Conservation (phyloP, 805 yeast species). For the Monosporozyma yasuniensis region DNA sequence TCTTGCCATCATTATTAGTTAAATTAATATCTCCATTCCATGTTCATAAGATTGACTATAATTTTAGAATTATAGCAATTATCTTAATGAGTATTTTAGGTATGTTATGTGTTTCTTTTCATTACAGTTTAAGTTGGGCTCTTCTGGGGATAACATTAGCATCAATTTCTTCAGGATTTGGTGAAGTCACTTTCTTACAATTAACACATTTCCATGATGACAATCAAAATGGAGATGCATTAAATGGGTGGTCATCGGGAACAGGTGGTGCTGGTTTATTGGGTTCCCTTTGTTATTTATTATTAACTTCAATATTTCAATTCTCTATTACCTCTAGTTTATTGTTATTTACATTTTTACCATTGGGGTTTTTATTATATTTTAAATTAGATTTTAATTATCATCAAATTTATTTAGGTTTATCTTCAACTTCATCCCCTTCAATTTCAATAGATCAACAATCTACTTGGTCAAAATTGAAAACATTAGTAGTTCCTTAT, state of each 20-base stretch:
- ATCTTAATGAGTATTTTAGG: slow-evolving; percentile 59
- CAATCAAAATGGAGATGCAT: slow-evolving; percentile 29
- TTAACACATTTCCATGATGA: slow-evolving; percentile 67
- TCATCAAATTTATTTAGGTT: not conserved
- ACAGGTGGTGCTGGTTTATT: slow-evolving; percentile 92
- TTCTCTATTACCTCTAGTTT: slow-evolving; percentile 48
- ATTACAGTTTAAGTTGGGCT: slow-evolving; percentile 29
- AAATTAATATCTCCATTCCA: slow-evolving; percentile 74
- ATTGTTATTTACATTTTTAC: slow-evolving; percentile 48
- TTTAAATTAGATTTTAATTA: slow-evolving; percentile 18
- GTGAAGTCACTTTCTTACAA: slow-evolving; percentile 83
- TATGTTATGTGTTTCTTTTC: slow-evolving; percentile 49
- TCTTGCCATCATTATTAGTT: slow-evolving; percentile 67
- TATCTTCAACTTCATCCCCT: too few relatives aligned
- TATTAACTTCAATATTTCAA: slow-evolving; percentile 60
- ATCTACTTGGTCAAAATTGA: slow-evolving; percentile 16
- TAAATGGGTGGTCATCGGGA: slow-evolving; percentile 87
- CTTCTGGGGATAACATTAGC: slow-evolving; percentile 71
- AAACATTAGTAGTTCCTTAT: slow-evolving; percentile 47
- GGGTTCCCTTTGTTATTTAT: slow-evolving; percentile 66
- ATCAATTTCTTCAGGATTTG: slow-evolving; percentile 77
- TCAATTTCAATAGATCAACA: not conserved
- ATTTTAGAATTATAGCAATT: slow-evolving; percentile 42
- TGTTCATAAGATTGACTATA: slow-evolving; percentile 56
- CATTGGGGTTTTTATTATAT: slow-evolving; percentile 41